Base-by-base conservation (phyloP, 1,139 yeast genomes). In the Hemisphaericaspora lyxosophila region DNA sequence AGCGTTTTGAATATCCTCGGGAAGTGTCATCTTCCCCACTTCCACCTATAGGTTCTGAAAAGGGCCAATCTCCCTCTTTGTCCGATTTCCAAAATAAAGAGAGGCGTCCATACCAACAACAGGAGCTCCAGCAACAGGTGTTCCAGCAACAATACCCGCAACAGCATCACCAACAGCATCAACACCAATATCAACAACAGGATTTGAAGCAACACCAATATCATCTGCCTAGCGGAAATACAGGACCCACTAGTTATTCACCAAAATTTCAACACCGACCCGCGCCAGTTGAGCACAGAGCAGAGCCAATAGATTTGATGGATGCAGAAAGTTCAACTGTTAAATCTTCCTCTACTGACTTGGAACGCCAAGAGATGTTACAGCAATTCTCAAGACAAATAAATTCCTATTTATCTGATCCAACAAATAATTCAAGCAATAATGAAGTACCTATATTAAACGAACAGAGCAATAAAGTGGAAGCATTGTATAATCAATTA, bases 401-500 rank as follows among this genome's bases (percentile, higher is more conserved):
- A 32, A 62, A 60, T 36, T 28, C 40, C n/a, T 47, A 47, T 20
- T 48, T 64, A 25, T 33, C 35, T 5, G 41, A 48, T 12, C 36
- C 36, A 11, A 29, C 27, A 4, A 33, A 17, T 2, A 43, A 41
- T 11, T 30, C 44, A 24, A 40, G 43, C 17, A 47, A 35, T 30
- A 32, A 36, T 5, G 42, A 47, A 2, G 24, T 59, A 2, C 45
- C 52, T 6, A 34, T 31, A n/a, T 36, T 58, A 1, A 55, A 56
- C 37, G 47, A 47, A 19, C 51, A 57, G 34, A 39, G 41, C 4
- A 29, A 39, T 14, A 66, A 65, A 36, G 51, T 65, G 2, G 53
- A 53, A 12, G 65, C 66, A 1, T 52, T 71, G 6, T 53, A 56
- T 39, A 44, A 55, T 1, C 75, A 70, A 42, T 51, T 70, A 15